A percentile compares a stretch with the other conserved stretches of the same genome.
These are phyloP conservation scores for Microglena sp. DNA, from an alignment of 139 green algal genomes.

Conservation along the genomic window DNA sequence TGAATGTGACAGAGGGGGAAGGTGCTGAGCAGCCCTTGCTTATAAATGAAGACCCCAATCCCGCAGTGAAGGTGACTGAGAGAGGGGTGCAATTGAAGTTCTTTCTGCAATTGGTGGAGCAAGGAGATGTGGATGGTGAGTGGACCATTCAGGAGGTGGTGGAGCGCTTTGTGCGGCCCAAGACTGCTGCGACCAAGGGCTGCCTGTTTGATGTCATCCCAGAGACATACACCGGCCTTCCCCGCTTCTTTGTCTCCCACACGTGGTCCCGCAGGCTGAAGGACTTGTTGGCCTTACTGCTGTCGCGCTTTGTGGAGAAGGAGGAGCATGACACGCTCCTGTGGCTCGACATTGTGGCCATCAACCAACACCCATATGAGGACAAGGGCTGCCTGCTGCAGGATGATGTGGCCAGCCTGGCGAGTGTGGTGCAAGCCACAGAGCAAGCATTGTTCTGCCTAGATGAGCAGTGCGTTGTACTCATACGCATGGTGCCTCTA, in stretches of 20 bases:
- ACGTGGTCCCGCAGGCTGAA: not conserved
- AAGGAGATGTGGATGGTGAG: no score
- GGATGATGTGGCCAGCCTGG: slow-evolving; percentile 3
- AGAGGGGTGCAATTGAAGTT: no score
- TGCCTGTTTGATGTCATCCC: slow-evolving; percentile 4
- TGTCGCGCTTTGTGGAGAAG: not conserved
- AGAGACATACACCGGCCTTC: not conserved
- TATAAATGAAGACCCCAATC: no score
- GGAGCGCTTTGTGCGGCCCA: no score
- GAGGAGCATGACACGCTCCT: not conserved
- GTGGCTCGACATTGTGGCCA: slow-evolving; percentile 7
- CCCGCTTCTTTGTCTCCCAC: not conserved
- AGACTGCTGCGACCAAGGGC: not conserved
- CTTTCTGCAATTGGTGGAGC: no score
- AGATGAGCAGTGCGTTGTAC: slow-evolving; percentile 1
- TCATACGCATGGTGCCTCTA: slow-evolving; percentile 15
- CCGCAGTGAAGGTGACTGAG: no score
- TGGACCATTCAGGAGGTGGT: no score
- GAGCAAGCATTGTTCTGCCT: slow-evolving; percentile 5
- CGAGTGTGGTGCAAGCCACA: not conserved
- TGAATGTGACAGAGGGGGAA: no score
- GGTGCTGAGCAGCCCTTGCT: no score
- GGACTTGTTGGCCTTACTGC: not conserved
- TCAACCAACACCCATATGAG: slow-evolving; percentile 11
- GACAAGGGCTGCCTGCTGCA: not conserved